Evolutionary conservation across 2,329 filamentous ascomycete genomes (phyloP).

Genomic region (Talaromyces atroroseus): DNA sequence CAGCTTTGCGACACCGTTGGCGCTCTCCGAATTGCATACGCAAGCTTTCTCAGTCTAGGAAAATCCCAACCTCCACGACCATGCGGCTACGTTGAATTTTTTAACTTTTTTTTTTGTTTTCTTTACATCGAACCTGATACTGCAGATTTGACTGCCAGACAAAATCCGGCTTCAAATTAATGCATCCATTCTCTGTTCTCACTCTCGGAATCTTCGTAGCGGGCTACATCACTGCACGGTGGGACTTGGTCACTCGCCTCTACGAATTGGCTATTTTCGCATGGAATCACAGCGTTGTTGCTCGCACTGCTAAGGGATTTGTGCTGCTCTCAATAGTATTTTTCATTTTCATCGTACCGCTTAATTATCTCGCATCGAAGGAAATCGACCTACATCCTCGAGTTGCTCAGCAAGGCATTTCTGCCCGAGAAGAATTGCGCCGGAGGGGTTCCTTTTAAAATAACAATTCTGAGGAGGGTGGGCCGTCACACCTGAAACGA

Average conservation of each 20-base stretch:
- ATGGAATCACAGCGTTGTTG: constrained; percentile 97
- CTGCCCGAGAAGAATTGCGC: constrained; percentile 89
- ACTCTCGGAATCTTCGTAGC: constrained; percentile 98
- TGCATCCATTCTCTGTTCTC: constrained; percentile 97
- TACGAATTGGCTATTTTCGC: constrained; percentile 97
- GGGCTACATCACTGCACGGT: constrained; percentile 98
- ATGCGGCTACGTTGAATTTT: background rate
- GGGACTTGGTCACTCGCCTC: constrained; percentile 93
- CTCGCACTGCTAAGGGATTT: constrained; percentile 81
- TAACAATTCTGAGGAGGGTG: background rate
- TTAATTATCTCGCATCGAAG: constrained; percentile 72
- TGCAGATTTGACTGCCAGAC: background rate
- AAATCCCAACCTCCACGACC: background rate
- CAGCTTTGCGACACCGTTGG: background rate
- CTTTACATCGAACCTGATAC: background rate
- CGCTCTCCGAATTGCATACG: background rate
- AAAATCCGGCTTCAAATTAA: constrained; percentile 40
- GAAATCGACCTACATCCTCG: constrained; percentile 84
- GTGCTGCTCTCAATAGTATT: constrained; percentile 77
- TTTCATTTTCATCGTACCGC: constrained; percentile 74
- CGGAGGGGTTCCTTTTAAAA: constrained; percentile 86
- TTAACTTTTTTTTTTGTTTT: no score
- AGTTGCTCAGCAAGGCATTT: constrained; percentile 71
- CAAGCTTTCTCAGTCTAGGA: background rate
- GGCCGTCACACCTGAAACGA: constrained; percentile 24